Conservation (phyloP, 257 asterid genomes). For the Penstemon eatonii region DNA sequence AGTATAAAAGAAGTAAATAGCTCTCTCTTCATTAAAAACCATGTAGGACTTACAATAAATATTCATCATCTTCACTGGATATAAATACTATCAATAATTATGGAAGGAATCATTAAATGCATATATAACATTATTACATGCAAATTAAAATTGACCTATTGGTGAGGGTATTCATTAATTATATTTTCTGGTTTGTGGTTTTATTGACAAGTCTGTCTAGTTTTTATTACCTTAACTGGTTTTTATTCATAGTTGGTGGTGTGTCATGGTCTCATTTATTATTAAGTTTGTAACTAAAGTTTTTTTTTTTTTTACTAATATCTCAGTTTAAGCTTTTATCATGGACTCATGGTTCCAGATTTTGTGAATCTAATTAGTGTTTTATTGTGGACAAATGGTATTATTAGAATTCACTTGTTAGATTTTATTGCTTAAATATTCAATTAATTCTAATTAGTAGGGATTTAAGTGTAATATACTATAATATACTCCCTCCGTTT, state of each 20-base stretch:
- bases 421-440: too few relatives aligned
- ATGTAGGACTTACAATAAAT: background rate
- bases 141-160: background rate
- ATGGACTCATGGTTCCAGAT: too few relatives aligned
- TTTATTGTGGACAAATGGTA: too few relatives aligned
- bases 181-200: background rate
- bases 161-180: conserved; percentile 1
- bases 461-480: too few relatives aligned
- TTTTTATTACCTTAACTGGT: too few relatives aligned
- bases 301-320: background rate
- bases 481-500: too few relatives aligned
- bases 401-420: too few relatives aligned
- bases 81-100: background rate
- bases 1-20: conserved; percentile 22
- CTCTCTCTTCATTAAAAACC: conserved; percentile 32
- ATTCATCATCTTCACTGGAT: background rate
- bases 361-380: too few relatives aligned
- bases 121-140: background rate
- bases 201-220: background rate
- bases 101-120: conserved; percentile 13
- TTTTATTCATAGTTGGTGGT: too few relatives aligned
- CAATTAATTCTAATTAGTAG: too few relatives aligned
- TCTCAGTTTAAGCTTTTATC: background rate
- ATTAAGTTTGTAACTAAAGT: too few relatives aligned
- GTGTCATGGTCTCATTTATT: too few relatives aligned